phyloP scores from a whole-genome alignment of 83 land plant species.

The Thuja plicata region DNA sequence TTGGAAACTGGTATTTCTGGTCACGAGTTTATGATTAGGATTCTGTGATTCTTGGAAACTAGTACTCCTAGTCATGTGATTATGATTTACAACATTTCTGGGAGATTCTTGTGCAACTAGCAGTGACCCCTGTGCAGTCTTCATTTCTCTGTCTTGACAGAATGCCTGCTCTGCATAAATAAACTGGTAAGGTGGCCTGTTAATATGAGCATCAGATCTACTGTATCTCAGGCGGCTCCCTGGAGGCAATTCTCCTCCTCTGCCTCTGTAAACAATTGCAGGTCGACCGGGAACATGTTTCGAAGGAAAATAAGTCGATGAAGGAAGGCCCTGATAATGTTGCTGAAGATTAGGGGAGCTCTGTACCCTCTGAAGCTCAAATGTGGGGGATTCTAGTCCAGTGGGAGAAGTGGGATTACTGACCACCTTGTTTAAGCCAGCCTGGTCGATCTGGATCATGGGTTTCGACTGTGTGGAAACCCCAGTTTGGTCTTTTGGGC shows the following conservation, averaged over 20 bases:
- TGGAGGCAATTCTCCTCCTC: background rate
- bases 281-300: background rate
- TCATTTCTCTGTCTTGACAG: background rate
- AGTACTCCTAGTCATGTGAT: background rate
- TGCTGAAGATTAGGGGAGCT: background rate
- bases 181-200: background rate
- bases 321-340: conserved; percentile 2
- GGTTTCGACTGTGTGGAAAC: background rate
- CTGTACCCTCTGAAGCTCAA: conserved; percentile 12
- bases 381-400: background rate
- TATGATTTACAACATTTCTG: background rate
- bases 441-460: background rate
- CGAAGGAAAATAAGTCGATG: background rate
- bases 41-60: background rate
- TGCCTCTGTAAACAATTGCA: background rate
- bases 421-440: background rate
- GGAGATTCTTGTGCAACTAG: background rate
- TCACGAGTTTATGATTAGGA: background rate
- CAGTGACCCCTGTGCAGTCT: background rate
- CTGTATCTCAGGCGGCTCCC: background rate
- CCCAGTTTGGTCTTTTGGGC: background rate
- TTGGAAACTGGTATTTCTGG: background rate
- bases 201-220: background rate
- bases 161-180: background rate
- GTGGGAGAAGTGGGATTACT: background rate